These are phyloP conservation scores for Carex myosuroides DNA, from an alignment of 176 grass and related monocot genomes.

Conservation along the genomic window DNA sequence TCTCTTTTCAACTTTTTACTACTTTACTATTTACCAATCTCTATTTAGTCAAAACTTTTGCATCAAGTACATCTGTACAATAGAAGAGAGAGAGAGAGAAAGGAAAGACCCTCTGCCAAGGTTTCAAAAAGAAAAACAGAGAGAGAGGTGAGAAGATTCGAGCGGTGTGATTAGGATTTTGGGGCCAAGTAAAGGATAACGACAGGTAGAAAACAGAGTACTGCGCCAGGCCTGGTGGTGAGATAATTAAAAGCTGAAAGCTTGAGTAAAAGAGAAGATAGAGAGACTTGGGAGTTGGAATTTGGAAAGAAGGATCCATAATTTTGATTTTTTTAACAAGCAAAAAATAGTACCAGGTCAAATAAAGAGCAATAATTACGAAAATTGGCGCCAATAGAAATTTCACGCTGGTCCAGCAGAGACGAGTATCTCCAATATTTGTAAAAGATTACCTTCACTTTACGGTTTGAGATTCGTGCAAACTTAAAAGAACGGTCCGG, in stretches of 20 bases:
- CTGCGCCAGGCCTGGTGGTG: background rate
- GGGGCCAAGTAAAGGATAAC: conserved; percentile 12
- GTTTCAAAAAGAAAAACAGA: background rate
- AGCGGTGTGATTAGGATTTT: conserved; percentile 13
- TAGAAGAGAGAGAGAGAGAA: background rate
- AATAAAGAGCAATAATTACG: background rate
- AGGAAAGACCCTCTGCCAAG: no score
- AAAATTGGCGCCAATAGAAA: background rate
- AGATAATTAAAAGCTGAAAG: background rate
- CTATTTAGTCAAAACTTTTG: conserved; percentile 14
- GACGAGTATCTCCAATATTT: no score
- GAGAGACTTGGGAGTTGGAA: background rate
- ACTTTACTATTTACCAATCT: background rate
- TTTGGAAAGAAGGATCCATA: background rate
- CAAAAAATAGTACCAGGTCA: background rate
- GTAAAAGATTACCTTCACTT: no score
- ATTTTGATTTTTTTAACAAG: background rate
- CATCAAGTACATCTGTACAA: conserved; percentile 6
- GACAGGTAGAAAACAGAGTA: background rate
- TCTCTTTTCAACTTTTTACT: background rate
- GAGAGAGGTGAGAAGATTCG: conserved; percentile 4
- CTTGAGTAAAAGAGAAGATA: background rate
- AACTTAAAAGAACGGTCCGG: no score
- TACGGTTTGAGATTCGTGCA: no score
- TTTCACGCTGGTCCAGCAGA: background rate